Conservation (phyloP, 2,329 filamentous ascomycete species). For the Pseudogymnoascus pannorum region DNA sequence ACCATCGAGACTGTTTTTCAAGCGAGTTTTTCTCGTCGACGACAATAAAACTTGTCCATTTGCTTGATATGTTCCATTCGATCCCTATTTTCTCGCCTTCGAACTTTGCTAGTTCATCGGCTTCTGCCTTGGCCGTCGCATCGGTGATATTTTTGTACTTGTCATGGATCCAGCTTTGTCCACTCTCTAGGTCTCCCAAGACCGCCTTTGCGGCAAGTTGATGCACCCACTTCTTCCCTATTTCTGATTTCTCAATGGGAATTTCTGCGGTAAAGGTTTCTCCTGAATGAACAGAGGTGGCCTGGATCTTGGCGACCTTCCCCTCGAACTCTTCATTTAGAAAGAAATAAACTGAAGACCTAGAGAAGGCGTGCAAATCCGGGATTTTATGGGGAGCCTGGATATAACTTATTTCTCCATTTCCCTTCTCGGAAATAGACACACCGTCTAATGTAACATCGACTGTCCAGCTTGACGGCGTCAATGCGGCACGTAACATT, state of each 20-base stretch:
- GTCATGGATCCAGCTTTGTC: slow-evolving; percentile 56
- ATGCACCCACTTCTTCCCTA: slow-evolving; percentile 39
- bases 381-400: slow-evolving; percentile 10
- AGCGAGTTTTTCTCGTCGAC: slow-evolving; percentile 38
- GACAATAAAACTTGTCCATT: slow-evolving; percentile 68
- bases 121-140: slow-evolving; percentile 41
- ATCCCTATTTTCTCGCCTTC: slow-evolving; percentile 61
- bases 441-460: background rate
- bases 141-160: slow-evolving; percentile 35
- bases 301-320: slow-evolving; percentile 8
- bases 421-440: background rate
- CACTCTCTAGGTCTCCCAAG: slow-evolving; percentile 61
- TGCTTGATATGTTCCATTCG: slow-evolving; percentile 58
- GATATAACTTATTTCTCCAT: background rate
- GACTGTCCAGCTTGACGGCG: slow-evolving; percentile 9
- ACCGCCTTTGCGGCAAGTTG: slow-evolving; percentile 64
- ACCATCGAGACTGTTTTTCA: background rate
- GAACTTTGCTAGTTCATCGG: slow-evolving; percentile 50
- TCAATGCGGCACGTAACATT: slow-evolving; percentile 12
- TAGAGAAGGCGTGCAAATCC: slow-evolving; percentile 12
- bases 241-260: slow-evolving; percentile 4
- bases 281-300: background rate
- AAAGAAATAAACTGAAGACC: slow-evolving; percentile 12
- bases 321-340: background rate
- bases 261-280: slow-evolving; percentile 4